Base-by-base conservation (phyloP, 495 filamentous ascomycete species). In the Xylaria telfairii region DNA sequence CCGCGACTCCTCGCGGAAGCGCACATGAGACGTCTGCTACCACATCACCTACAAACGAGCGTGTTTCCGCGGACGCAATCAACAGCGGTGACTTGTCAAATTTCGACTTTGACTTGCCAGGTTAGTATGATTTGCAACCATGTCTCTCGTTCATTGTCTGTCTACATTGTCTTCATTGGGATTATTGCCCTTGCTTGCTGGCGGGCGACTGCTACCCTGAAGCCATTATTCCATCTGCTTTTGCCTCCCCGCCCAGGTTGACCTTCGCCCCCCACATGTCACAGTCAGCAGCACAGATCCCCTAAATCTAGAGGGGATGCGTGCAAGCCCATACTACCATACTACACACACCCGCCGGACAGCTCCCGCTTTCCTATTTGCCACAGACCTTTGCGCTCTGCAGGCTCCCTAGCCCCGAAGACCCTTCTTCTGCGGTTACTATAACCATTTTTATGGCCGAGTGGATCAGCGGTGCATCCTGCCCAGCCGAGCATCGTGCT, bases 1-100 rank as follows among this genome's bases (percentile, higher is more conserved):
- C 79, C 86, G 57, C 83, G 85, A 39, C 81, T 81, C 54, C 81
- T 83, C 64, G 74, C 46, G n/a, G 72, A 78, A 67, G 30, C 76
- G 69, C 72, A 71, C 70, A 71, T 71, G 74, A 77, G 32, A 77
- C 79, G 41, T 73, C 67, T 49, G 62, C 77, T 13, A 70, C 57
- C 24, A 76, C 82, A 8, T 77, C 79, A 3, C 72, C 80, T 26
- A 78, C 83, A 26, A 76, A 82, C 7, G 83, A 82, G 56, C 76
- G 77, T 26, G 78, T 74, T 32, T 69, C 77, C n/a, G 71, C 69
- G 12, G 69, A 71, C 37, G 24, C 74, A 21, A 65, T 75, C 41
- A 67, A 46, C 72, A 67, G 51, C 72, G 78, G 78, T 44, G 83
- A 85, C 41, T 76, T 84, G 56, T 71, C 80, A 7, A 69, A 74